Conservation (phyloP, 2,329 filamentous ascomycete species). For the Aureobasidium lini region DNA sequence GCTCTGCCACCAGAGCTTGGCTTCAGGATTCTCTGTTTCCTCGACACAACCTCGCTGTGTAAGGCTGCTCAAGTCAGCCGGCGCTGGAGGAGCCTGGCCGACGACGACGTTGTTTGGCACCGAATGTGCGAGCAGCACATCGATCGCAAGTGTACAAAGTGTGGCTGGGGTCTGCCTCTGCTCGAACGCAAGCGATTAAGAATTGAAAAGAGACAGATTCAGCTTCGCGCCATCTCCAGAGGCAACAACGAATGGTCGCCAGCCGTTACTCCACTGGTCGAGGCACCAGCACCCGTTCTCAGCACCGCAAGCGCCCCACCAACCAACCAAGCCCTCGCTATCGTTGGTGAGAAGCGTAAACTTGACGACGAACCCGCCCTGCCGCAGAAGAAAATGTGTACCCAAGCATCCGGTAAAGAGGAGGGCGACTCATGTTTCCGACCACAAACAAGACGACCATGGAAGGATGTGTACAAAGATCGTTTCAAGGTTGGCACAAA, state of each 20-base stretch:
- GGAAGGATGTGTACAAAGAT: slow-evolving; percentile 97
- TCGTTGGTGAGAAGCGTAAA: slow-evolving; percentile 15
- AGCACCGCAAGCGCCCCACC: not conserved
- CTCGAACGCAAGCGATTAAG: slow-evolving; percentile 81
- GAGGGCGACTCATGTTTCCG: slow-evolving; percentile 39
- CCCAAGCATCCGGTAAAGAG: slow-evolving; percentile 15
- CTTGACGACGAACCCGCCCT: slow-evolving; percentile 10
- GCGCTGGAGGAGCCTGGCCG: slow-evolving; percentile 81
- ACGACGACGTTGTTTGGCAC: slow-evolving; percentile 96
- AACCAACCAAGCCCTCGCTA: not conserved
- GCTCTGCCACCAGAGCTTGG: slow-evolving; percentile 84
- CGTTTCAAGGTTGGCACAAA: slow-evolving; percentile 93
- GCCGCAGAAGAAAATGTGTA: slow-evolving; percentile 29
- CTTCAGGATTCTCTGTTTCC: slow-evolving; percentile 85
- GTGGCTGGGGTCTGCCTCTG: slow-evolving; percentile 87
- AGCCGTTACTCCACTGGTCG: slow-evolving; percentile 37
- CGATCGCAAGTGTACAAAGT: slow-evolving; percentile 86
- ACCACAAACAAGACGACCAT: slow-evolving; percentile 53
- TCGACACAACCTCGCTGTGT: slow-evolving; percentile 90
- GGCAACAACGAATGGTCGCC: slow-evolving; percentile 49
- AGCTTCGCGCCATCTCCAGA: slow-evolving; percentile 57
- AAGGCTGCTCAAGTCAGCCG: slow-evolving; percentile 92
- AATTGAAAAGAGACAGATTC: slow-evolving; percentile 79
- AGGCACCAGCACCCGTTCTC: not conserved
- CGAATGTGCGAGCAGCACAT: slow-evolving; percentile 98